Percentiles rank a stretch among this genome's conserved stretches.
phyloP scores from a whole-genome alignment of 1,284 basidiomycete genomes.

The Heimioporus retisporus region DNA sequence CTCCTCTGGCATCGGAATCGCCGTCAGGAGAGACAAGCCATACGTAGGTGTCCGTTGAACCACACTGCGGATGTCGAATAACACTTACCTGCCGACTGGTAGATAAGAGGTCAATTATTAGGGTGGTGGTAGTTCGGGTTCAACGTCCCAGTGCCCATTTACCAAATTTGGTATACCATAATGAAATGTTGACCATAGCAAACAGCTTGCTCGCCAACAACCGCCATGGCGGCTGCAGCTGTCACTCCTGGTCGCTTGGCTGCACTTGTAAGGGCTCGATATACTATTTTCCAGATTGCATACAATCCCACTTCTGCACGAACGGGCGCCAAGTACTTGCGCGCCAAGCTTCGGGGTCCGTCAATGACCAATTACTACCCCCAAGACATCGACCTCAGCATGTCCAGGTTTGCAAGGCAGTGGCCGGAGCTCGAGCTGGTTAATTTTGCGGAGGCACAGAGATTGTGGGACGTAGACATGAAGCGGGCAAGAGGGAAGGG shows the following conservation, averaged over 20 bases:
- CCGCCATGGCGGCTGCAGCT: too few species aligned
- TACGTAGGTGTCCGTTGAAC: too few species aligned
- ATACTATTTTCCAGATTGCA: constrained; percentile 84
- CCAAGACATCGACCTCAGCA: constrained; percentile 59
- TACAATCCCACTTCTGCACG: constrained; percentile 84
- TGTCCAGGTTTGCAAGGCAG: constrained; percentile 60
- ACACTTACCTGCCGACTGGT: too few species aligned
- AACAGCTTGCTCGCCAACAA: too few species aligned
- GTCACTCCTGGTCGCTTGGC: constrained; percentile 52
- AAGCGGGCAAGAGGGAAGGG: constrained; percentile 83
- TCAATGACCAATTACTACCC: constrained; percentile 86
- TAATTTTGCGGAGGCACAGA: constrained; percentile 71
- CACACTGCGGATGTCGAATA: too few species aligned
- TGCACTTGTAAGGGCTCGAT: constrained; percentile 67
- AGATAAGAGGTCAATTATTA: too few species aligned
- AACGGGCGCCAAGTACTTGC: constrained; percentile 89
- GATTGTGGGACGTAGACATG: constrained; percentile 74
- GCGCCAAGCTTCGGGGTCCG: constrained; percentile 79
- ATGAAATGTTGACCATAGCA: too few species aligned
- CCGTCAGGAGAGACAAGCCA: too few species aligned
- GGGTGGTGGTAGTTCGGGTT: too few species aligned
- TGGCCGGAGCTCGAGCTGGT: constrained; percentile 69
- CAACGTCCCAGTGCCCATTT: too few species aligned
- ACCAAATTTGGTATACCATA: too few species aligned
- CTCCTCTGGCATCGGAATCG: too few species aligned